Conservation (phyloP, 2,329 filamentous ascomycete species). For the Scopulariopsis brevicaulis region DNA sequence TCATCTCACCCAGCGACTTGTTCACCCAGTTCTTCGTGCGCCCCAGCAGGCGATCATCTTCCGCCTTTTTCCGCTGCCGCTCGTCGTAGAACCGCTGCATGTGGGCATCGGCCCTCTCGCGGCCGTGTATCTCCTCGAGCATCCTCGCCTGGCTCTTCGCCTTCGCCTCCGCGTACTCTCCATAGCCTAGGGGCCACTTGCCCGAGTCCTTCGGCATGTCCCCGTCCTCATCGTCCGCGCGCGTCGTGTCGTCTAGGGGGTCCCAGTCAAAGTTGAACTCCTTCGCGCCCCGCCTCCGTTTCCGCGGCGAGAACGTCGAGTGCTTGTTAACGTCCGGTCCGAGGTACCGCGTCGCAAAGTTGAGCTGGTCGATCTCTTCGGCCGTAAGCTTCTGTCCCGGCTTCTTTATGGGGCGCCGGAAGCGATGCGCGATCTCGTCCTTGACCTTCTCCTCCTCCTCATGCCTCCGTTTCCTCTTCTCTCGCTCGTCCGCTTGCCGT, state of each 20-base stretch:
- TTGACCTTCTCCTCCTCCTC: constrained; percentile 5
- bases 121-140: constrained; percentile 66
- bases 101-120: constrained; percentile 64
- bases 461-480: neutral
- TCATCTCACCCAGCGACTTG: constrained; percentile 87
- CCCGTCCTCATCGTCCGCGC: constrained; percentile 9
- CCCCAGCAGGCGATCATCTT: constrained; percentile 53
- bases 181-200: constrained; percentile 21
- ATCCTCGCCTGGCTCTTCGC: constrained; percentile 51
- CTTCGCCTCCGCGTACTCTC: constrained; percentile 43
- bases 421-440: constrained; percentile 1
- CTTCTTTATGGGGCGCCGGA: constrained; percentile 3
- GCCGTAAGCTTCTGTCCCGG: constrained; percentile 11
- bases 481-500: constrained; percentile 16
- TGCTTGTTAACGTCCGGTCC: constrained; percentile 74
- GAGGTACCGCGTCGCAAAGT: constrained; percentile 78
- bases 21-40: constrained; percentile 94
- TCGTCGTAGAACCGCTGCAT: constrained; percentile 68
- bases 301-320: constrained; percentile 86
- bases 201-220: constrained; percentile 7
- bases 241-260: constrained; percentile 81
- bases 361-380: constrained; percentile 59
- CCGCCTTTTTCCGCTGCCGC: constrained; percentile 52
- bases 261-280: constrained; percentile 99
- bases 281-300: constrained; percentile 85